Conservation (phyloP, 805 yeast genomes). For the Spencermartinsiella europaea region DNA sequence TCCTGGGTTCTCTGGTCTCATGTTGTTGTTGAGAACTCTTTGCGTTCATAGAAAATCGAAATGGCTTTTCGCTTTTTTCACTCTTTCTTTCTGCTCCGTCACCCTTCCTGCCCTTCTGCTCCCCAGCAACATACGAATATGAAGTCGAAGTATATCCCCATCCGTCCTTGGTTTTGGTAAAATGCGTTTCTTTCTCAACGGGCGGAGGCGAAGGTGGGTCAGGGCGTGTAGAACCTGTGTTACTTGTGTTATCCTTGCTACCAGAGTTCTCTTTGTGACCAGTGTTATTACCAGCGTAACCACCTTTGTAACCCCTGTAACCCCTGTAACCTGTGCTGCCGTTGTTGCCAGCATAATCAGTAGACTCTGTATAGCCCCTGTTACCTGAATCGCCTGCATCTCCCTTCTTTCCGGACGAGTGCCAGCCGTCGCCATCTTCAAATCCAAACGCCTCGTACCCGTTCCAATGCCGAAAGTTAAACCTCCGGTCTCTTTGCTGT, state of each 20-base stretch:
- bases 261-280: neutral
- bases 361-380: no score
- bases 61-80: no score
- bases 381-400: no score
- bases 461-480: neutral
- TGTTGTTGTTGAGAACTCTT: no score
- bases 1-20: no score
- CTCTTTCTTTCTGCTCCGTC: no score
- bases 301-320: neutral
- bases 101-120: no score
- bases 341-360: no score
- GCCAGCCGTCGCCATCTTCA: neutral
- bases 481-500: neutral
- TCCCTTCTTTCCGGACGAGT: no score
- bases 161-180: neutral
- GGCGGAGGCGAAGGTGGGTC: no score
- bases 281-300: neutral
- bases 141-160: conserved; percentile 2
- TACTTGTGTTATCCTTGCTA: neutral
- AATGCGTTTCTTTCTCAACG: conserved; percentile 3
- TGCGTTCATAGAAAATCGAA: no score
- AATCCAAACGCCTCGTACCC: no score
- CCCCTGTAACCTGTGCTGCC: neutral
- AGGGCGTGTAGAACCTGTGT: neutral
- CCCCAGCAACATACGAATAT: conserved; percentile 7